These are phyloP conservation scores for Hypoxylon trugodes DNA, from an alignment of 495 filamentous ascomycete genomes.

Conservation along the genomic window DNA sequence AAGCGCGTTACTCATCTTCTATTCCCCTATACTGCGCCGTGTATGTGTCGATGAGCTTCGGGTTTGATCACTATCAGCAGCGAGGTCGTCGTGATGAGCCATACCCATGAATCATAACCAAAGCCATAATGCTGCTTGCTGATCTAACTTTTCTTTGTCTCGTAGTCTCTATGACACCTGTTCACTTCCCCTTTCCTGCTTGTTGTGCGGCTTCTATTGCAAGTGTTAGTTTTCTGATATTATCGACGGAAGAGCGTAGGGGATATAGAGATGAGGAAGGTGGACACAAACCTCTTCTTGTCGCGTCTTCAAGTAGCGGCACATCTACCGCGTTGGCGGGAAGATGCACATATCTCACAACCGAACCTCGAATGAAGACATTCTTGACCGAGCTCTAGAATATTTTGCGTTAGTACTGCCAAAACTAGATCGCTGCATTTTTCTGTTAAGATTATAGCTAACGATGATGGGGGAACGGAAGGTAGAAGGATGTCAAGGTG, in stretches of 20 bases:
- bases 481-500: too few species aligned
- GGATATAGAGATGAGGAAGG: background rate
- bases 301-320: conserved; percentile 92
- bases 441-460: background rate
- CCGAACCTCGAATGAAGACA: conserved; percentile 96
- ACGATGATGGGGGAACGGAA: background rate
- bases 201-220: conserved; percentile 53
- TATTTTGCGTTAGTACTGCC: conserved; percentile 1
- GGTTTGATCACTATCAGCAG: too few species aligned
- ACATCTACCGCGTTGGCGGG: conserved; percentile 89
- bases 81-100: too few species aligned
- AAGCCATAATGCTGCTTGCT: background rate
- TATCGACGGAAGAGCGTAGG: background rate
- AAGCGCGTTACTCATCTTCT: too few species aligned
- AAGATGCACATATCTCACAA: conserved; percentile 94
- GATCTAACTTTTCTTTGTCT: background rate
- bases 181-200: conserved; percentile 54
- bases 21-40: too few species aligned
- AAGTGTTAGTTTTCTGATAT: conserved; percentile 16
- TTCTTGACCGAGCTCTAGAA: conserved; percentile 84
- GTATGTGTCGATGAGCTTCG: too few species aligned
- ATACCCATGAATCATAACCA: too few species aligned
- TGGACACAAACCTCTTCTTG: conserved; percentile 77
- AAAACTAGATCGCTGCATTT: background rate
- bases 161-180: background rate